phyloP scores from a whole-genome alignment of 208 protist genomes.

The Wallacemonas sp. region DNA sequence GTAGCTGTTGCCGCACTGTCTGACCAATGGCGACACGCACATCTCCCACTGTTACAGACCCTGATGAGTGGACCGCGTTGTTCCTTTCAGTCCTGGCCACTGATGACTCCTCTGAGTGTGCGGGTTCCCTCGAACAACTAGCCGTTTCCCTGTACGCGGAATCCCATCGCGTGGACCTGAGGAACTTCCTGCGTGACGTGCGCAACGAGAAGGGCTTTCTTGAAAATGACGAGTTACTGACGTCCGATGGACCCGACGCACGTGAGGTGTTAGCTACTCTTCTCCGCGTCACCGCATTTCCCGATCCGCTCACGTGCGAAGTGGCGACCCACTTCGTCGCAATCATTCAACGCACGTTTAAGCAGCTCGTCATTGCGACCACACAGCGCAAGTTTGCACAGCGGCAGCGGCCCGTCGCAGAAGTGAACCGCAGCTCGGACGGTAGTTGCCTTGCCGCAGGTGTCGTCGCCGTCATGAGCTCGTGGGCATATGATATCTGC shows the following conservation, averaged over 20 bases:
- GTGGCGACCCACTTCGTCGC: not conserved
- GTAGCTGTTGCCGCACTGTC: no score
- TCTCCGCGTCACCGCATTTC: conserved; percentile 4
- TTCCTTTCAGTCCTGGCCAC: no score
- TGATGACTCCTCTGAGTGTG: no score
- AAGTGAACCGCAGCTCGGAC: no score
- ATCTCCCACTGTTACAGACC: no score
- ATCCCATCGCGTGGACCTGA: not conserved
- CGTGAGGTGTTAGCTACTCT: conserved; percentile 25
- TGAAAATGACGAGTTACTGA: no score
- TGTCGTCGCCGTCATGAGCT: conserved; percentile 20
- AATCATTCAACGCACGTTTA: not conserved
- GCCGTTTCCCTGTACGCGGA: not conserved
- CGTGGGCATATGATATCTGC: conserved; percentile 45
- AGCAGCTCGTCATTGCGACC: conserved; percentile 9
- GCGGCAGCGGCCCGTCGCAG: not conserved
- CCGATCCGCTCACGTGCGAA: not conserved
- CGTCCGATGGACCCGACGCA: no score
- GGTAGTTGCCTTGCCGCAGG: not conserved
- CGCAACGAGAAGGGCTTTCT: no score
- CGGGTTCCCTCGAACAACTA: no score
- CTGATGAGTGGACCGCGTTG: no score
- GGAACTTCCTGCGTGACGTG: not conserved
- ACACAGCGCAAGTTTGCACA: not conserved
- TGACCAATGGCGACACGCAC: no score